phyloP scores from a whole-genome alignment of 2,329 filamentous ascomycete species.

The Periconia sp. region DNA sequence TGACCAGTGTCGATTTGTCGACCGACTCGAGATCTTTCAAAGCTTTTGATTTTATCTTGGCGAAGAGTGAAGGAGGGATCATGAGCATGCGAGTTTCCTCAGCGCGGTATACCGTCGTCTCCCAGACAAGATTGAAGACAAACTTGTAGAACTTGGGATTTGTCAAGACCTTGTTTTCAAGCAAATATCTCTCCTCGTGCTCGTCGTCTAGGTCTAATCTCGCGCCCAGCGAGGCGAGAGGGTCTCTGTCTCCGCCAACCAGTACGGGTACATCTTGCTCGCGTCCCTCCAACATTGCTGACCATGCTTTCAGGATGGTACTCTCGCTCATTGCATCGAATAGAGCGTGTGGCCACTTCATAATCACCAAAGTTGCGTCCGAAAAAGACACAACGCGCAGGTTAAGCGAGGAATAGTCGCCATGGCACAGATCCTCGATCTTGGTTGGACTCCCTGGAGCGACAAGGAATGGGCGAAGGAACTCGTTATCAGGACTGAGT shows the following conservation, averaged over 20 bases:
- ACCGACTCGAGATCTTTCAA: constrained; percentile 12
- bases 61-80: constrained; percentile 18
- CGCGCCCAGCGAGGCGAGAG: constrained; percentile 12
- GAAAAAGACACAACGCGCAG: constrained; percentile 21
- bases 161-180: constrained; percentile 10
- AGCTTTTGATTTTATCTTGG: constrained; percentile 11
- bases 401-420: constrained; percentile 16
- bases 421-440: constrained; percentile 20
- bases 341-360: constrained; percentile 25
- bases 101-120: constrained; percentile 11
- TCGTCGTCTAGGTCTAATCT: background rate
- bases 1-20: constrained; percentile 3
- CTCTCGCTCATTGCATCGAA: constrained; percentile 22
- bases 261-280: constrained; percentile 19
- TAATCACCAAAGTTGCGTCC: constrained; percentile 24
- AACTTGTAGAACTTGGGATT: constrained; percentile 12
- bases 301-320: constrained; percentile 22
- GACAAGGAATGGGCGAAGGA: constrained; percentile 6
- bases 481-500: constrained; percentile 1
- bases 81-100: constrained; percentile 11
- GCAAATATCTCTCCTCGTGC: constrained; percentile 13
- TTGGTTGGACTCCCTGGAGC: constrained; percentile 4
- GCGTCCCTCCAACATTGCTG: constrained; percentile 21
- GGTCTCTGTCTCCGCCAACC: constrained; percentile 22
- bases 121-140: constrained; percentile 17